Conservation (phyloP, 1,139 yeast genomes). For the Protomyces arabidopsidicola region DNA sequence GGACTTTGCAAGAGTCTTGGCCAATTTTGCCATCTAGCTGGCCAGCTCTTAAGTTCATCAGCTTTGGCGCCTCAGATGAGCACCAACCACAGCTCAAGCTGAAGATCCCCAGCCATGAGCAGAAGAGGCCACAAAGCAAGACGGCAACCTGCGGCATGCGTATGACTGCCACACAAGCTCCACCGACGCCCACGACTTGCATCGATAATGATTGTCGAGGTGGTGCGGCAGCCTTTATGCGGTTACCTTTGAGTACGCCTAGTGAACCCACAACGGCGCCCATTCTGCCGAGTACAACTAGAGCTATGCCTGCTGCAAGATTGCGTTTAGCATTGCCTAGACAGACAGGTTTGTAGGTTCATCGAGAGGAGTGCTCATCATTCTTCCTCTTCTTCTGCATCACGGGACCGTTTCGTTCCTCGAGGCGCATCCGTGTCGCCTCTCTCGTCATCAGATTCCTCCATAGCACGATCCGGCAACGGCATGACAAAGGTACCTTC, state of each 20-base stretch:
- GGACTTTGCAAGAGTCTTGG: not conserved
- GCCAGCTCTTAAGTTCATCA: not conserved
- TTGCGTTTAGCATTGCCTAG: not conserved
- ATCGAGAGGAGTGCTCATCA: not conserved
- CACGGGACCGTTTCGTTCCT: constrained; percentile 32
- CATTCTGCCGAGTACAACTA: not conserved
- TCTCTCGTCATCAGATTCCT: constrained; percentile 33
- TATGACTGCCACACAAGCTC: not conserved
- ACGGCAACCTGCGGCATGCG: not conserved
- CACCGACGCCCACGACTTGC: not conserved
- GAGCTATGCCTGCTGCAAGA: not conserved
- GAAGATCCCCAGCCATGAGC: not conserved
- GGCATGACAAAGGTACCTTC: constrained; percentile 37
- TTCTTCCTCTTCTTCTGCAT: constrained; percentile 27
- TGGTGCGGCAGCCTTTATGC: not conserved
- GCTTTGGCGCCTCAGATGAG: not conserved
- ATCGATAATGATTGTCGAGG: not conserved
- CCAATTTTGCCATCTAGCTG: not conserved
- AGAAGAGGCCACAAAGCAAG: not conserved
- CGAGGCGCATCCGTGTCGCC: constrained; percentile 10
- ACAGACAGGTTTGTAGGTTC: not conserved
- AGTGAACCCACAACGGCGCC: constrained; percentile 2
- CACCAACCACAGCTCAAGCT: not conserved
- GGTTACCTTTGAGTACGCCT: not conserved
- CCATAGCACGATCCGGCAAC: constrained; percentile 9